phyloP scores from a whole-genome alignment of 768 basidiomycete genomes.

The Tylopilus felleus region DNA sequence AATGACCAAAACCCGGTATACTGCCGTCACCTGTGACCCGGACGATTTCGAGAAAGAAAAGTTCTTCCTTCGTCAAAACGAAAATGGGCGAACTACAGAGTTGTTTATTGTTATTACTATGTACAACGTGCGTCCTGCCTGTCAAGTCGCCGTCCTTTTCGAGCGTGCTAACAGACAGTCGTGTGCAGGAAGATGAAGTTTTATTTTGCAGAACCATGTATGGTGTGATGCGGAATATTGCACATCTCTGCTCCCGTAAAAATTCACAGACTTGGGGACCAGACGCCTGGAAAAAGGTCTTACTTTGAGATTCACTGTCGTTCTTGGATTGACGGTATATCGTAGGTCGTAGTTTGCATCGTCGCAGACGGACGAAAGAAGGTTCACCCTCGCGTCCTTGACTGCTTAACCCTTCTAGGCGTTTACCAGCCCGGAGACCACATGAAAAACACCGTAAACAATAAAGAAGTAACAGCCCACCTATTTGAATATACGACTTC shows the following conservation, averaged over 20 bases:
- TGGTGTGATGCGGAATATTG: slow-evolving; percentile 89
- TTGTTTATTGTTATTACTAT: slow-evolving; percentile 94
- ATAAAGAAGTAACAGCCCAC: slow-evolving; percentile 68
- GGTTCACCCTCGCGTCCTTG: slow-evolving; percentile 79
- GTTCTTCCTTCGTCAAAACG: slow-evolving; percentile 83
- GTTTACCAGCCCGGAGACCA: slow-evolving; percentile 77
- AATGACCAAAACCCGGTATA: slow-evolving; percentile 72
- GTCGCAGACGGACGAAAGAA: slow-evolving; percentile 86
- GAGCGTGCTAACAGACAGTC: slow-evolving; percentile 9
- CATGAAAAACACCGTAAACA: slow-evolving; percentile 64
- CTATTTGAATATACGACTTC: slow-evolving; percentile 87
- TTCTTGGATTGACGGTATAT: not conserved
- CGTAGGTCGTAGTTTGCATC: slow-evolving; percentile 85
- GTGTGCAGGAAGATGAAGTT: slow-evolving; percentile 74
- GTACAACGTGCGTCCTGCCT: slow-evolving; percentile 74
- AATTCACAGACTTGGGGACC: slow-evolving; percentile 94
- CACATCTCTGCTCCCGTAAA: slow-evolving; percentile 78
- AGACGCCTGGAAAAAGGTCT: slow-evolving; percentile 93
- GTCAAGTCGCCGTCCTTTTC: not conserved
- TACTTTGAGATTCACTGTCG: not conserved
- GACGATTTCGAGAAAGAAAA: slow-evolving; percentile 85
- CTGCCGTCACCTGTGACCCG: slow-evolving; percentile 91
- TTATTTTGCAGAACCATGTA: slow-evolving; percentile 91
- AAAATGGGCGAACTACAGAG: slow-evolving; percentile 77
- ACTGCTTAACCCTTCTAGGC: slow-evolving; percentile 88